Base-by-base conservation (phyloP, 2,329 filamentous ascomycete genomes). In the Magnaporthiopsis incrustans region DNA sequence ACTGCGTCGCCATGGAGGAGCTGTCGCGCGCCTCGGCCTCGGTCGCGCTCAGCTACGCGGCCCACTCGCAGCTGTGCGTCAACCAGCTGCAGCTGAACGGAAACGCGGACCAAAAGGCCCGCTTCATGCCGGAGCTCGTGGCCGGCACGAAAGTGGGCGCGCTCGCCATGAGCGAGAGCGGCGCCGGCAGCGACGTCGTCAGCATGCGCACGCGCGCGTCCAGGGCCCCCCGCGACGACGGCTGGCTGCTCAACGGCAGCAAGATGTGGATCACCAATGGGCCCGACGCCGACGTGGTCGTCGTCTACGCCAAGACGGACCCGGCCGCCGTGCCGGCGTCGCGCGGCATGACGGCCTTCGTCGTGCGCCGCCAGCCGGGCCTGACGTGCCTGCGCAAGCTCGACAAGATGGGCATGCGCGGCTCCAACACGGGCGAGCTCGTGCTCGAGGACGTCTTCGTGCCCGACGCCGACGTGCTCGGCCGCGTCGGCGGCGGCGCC, bases 251-350 rank as follows among this genome's bases (percentile, higher is more conserved):
- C 64, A 92, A 93, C 72, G 94, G 93, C 38, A 91, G 89, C 66
- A 97, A 99, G 82, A 97, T 98, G 94, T 99, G 94, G 94, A 99
- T 99, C 74, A 99, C 94, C 67, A 99, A 99, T 77, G 91, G 94
- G 5, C 94, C 94, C 0, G 93, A 98, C 73, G 95, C 95, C n/a
- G 85, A 97, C 75, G 82, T 89, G 57, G 88, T 98, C 64, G 87
- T 99, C 64, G 92, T 99, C n/a, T 99, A 99, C 75, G 94, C 94
- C 63, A 98, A 98, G 81, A 97, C 94, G 1, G 84, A 88, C 65
- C 93, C 93, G 1, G 84, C 88, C 15, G 87, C 85, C 66, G n/a
- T 27, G 22, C 61, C 61, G 4, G 92, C 81, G 1, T 91, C 89
- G 68, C 96, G 94, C 78, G 95, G 95, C 64, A 97, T 99, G 75